phyloP scores from a whole-genome alignment of 352 stramenopile genomes.

The Phytophthora constricta region DNA sequence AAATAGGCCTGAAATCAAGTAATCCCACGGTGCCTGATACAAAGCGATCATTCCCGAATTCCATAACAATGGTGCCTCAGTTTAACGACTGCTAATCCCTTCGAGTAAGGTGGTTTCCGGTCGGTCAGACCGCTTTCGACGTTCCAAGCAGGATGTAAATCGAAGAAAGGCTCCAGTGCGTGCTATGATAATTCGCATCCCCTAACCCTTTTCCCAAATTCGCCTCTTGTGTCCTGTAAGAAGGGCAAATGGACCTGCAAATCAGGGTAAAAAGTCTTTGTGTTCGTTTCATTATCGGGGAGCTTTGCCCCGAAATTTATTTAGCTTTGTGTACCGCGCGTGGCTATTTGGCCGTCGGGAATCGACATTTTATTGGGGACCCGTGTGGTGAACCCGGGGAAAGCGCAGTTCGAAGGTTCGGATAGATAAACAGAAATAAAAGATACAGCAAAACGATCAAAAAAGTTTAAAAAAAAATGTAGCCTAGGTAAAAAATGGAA shows the following conservation, averaged over 20 bases:
- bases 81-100: neutral
- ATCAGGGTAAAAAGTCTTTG: neutral
- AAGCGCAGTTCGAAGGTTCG: no score
- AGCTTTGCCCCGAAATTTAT: neutral
- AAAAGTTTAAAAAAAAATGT: no score
- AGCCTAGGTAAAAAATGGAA: no score
- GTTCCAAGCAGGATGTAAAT: neutral
- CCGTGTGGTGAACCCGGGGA: no score
- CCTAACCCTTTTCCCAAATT: neutral
- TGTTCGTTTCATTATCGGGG: neutral
- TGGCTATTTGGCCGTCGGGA: no score
- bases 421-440: no score
- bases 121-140: neutral
- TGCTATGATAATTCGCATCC: neutral
- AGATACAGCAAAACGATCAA: no score
- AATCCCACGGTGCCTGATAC: neutral
- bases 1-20: neutral
- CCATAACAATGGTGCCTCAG: neutral
- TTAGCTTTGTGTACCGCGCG: no score
- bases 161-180: neutral
- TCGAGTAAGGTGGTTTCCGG: neutral
- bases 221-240: neutral
- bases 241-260: neutral
- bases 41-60: neutral
- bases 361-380: no score